phyloP scores from a whole-genome alignment of 192 early-diverging fungal genomes.

The Coemansia pectinata region DNA sequence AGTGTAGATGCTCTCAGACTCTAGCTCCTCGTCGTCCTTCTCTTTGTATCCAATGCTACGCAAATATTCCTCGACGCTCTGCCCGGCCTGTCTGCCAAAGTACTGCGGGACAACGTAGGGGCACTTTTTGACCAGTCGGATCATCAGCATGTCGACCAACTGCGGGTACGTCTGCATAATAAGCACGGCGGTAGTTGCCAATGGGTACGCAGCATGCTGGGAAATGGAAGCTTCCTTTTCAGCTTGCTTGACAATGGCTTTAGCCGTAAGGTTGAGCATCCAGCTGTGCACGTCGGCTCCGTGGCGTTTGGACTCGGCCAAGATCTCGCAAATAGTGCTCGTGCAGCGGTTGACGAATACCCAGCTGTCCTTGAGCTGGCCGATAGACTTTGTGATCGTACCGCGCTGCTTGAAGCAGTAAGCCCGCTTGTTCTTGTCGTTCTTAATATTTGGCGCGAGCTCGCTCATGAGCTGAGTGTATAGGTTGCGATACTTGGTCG shows the following conservation, averaged over 20 bases:
- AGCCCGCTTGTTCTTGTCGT: slow-evolving; percentile 9
- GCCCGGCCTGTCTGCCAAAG: slow-evolving; percentile 8
- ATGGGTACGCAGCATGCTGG: slow-evolving; percentile 35
- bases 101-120: slow-evolving; percentile 45
- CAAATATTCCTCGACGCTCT: slow-evolving; percentile 26
- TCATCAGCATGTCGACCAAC: slow-evolving; percentile 36
- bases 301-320: slow-evolving; percentile 12
- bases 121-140: slow-evolving; percentile 52
- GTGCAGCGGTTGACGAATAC: slow-evolving; percentile 30
- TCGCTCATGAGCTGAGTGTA: slow-evolving; percentile 26
- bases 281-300: slow-evolving; percentile 30
- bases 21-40: slow-evolving; percentile 36
- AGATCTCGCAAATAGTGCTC: slow-evolving; percentile 13
- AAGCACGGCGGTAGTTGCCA: slow-evolving; percentile 31
- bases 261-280: slow-evolving; percentile 50
- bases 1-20: slow-evolving; percentile 32
- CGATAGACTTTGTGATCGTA: slow-evolving; percentile 32
- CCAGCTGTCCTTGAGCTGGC: slow-evolving; percentile 52
- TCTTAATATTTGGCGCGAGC: slow-evolving; percentile 18
- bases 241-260: slow-evolving; percentile 47
- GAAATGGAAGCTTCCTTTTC: slow-evolving; percentile 40
- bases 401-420: slow-evolving; percentile 46
- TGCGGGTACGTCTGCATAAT: slow-evolving; percentile 28
- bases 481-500: slow-evolving; percentile 31
- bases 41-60: slow-evolving; percentile 38